phyloP scores from a whole-genome alignment of 1,139 yeast species.

The Hanseniaspora uvarum region DNA sequence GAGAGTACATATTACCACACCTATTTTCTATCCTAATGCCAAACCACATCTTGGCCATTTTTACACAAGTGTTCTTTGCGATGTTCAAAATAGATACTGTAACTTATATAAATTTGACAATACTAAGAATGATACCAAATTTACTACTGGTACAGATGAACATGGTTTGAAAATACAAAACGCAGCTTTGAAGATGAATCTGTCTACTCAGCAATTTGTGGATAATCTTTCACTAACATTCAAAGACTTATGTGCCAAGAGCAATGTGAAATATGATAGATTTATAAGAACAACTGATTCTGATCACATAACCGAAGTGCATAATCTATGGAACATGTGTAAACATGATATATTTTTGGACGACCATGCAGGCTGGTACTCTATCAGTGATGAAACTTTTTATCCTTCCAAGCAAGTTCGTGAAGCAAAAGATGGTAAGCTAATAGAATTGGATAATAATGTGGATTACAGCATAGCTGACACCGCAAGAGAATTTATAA shows the following conservation, averaged over 20 bases:
- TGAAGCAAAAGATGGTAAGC: slow-evolving; percentile 34
- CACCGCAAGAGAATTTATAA: slow-evolving; percentile 32
- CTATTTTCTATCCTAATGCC: slow-evolving; percentile 94
- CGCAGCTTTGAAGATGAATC: slow-evolving; percentile 46
- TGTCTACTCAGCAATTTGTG: slow-evolving; percentile 56
- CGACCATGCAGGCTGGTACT: slow-evolving; percentile 86
- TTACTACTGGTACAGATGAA: slow-evolving; percentile 93
- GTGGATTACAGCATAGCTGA: neutral
- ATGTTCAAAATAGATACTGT: slow-evolving; percentile 68
- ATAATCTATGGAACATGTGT: slow-evolving; percentile 58
- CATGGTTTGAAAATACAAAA: slow-evolving; percentile 89
- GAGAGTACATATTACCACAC: slow-evolving; percentile 59
- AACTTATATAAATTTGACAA: slow-evolving; percentile 34
- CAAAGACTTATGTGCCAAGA: slow-evolving; percentile 45
- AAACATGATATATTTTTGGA: slow-evolving; percentile 61
- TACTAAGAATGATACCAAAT: slow-evolving; percentile 35
- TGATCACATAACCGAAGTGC: slow-evolving; percentile 62
- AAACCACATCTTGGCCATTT: slow-evolving; percentile 90
- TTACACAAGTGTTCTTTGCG: slow-evolving; percentile 77
- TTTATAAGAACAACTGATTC: slow-evolving; percentile 84
- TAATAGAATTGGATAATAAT: slow-evolving; percentile 22
- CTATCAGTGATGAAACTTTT: slow-evolving; percentile 87
- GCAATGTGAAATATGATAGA: slow-evolving; percentile 54
- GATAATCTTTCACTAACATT: slow-evolving; percentile 61
- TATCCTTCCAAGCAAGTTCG: slow-evolving; percentile 73